phyloP scores from a whole-genome alignment of 2,329 filamentous ascomycete species.

The Colletotrichum tamarilloi region DNA sequence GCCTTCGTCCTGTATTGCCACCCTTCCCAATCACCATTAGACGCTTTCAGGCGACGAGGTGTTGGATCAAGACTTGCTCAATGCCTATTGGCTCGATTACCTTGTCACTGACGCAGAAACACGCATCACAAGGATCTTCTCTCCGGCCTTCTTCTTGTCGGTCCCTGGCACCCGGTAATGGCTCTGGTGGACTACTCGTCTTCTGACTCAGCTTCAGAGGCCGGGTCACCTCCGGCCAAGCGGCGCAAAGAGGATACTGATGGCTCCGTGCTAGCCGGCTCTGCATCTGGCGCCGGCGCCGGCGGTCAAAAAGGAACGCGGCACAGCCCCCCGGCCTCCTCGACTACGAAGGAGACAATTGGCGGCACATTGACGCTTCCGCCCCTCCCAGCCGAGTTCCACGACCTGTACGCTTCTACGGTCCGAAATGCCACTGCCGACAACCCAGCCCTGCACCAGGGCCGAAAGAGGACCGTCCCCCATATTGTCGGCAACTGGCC shows the following conservation, averaged over 20 bases:
- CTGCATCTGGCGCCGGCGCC: background rate
- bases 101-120: background rate
- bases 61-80: background rate
- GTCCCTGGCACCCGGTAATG: slow-evolving; percentile 53
- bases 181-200: slow-evolving; percentile 74
- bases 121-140: background rate
- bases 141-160: background rate
- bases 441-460: slow-evolving; percentile 86
- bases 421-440: slow-evolving; percentile 82
- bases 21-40: background rate
- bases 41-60: slow-evolving; percentile 10
- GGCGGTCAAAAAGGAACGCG: slow-evolving; percentile 2
- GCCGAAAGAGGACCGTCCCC: slow-evolving; percentile 82
- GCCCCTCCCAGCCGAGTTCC: slow-evolving; percentile 83
- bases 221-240: slow-evolving; percentile 49
- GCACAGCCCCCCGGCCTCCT: background rate
- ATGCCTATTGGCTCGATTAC: background rate
- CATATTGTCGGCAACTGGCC: slow-evolving; percentile 94
- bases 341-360: background rate
- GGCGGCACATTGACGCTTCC: slow-evolving; percentile 59
- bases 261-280: background rate
- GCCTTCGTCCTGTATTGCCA: background rate
- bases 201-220: slow-evolving; percentile 46
- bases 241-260: slow-evolving; percentile 44
- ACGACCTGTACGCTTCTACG: slow-evolving; percentile 88